These are phyloP conservation scores for Wallacemonas sp. DNA, from an alignment of 208 protist species.

Conservation along the genomic window DNA sequence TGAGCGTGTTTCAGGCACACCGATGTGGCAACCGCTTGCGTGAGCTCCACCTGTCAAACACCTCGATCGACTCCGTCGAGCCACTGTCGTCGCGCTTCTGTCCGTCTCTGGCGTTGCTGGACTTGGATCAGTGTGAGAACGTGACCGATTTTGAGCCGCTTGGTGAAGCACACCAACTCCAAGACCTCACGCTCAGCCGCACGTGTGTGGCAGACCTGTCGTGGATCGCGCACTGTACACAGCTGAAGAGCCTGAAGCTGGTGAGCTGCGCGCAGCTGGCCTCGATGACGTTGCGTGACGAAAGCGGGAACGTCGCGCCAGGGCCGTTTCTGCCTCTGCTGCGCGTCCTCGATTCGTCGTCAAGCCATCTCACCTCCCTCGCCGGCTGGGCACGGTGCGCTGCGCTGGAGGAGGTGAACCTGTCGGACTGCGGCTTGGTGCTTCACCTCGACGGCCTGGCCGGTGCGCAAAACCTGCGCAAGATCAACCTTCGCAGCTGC, in stretches of 20 bases:
- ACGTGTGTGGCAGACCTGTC: conserved; percentile 2
- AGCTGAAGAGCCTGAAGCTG: neutral
- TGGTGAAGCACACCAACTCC: neutral
- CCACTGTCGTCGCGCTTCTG: neutral
- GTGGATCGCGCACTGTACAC: neutral
- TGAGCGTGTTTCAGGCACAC: neutral
- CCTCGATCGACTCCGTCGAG: neutral
- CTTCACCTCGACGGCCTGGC: neutral
- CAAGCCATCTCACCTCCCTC: neutral
- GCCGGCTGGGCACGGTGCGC: neutral
- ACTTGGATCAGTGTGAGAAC: neutral
- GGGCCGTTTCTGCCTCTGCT: neutral
- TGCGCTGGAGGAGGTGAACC: neutral
- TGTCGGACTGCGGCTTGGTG: neutral
- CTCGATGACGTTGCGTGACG: too few relatives aligned
- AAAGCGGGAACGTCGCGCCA: too few relatives aligned
- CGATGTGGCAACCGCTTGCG: neutral
- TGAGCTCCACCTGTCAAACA: neutral
- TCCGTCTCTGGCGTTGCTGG: neutral
- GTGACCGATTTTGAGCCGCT: neutral
- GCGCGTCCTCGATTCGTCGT: neutral
- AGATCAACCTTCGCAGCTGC: neutral
- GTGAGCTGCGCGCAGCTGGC: neutral
- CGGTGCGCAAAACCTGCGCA: neutral
- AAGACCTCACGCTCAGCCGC: neutral